These are phyloP conservation scores for Fragaria nilgerrensis DNA, from an alignment of 306 rosid genomes.

Conservation along the genomic window DNA sequence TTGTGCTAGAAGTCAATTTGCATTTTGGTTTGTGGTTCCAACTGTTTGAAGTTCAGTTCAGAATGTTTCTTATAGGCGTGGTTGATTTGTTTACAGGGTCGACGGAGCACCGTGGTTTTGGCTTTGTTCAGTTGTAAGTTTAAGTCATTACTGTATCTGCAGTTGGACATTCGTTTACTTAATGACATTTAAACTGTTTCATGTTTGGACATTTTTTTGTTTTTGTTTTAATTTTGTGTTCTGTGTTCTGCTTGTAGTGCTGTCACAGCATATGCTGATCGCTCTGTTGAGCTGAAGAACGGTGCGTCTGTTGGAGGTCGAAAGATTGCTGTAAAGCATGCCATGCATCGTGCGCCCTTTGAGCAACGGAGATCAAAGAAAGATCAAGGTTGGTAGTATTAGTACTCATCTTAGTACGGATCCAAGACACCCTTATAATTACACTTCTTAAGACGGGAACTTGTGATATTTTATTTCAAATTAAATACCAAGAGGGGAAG, in stretches of 20 bases:
- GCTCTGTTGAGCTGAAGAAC: slow-evolving; percentile 77
- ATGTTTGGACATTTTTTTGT: background rate
- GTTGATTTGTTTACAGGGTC: slow-evolving; percentile 54
- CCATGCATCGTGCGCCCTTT: slow-evolving; percentile 78
- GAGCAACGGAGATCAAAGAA: slow-evolving; percentile 63
- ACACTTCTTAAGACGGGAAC: background rate
- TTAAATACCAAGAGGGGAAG: background rate
- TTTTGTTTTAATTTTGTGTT: slow-evolving; percentile 4
- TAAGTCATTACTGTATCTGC: background rate
- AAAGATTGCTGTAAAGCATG: slow-evolving; percentile 75
- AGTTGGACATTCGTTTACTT: background rate
- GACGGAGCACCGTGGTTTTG: slow-evolving; percentile 74
- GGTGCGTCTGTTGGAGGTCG: slow-evolving; percentile 70
- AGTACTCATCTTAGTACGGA: slow-evolving; percentile 21
- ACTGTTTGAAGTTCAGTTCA: background rate
- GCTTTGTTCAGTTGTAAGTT: slow-evolving; percentile 85
- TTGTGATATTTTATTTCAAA: background rate
- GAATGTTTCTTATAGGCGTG: slow-evolving; percentile 13
- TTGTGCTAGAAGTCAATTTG: background rate
- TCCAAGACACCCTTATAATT: slow-evolving; percentile 10
- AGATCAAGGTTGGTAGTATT: slow-evolving; percentile 53
- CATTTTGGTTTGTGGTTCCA: background rate
- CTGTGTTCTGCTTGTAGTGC: slow-evolving; percentile 54
- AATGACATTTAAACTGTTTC: background rate
- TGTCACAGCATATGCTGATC: slow-evolving; percentile 73